Conservation (phyloP, 768 basidiomycete genomes). For the Lyophyllum atratum region DNA sequence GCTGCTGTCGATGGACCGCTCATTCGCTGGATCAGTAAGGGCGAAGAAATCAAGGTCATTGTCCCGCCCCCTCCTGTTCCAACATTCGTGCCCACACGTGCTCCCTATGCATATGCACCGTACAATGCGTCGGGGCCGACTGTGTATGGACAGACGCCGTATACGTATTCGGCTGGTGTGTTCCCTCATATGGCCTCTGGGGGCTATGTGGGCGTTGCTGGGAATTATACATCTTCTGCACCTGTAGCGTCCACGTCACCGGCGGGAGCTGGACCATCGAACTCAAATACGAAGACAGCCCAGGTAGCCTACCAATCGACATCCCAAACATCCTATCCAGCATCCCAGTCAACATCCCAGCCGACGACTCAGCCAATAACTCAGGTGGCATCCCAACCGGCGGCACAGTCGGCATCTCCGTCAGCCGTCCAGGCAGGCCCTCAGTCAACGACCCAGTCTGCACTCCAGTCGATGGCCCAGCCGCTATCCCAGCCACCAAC, state of each 20-base stretch:
- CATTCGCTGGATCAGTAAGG: constrained; percentile 69
- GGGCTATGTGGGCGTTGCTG: constrained; percentile 1
- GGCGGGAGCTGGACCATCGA: background rate
- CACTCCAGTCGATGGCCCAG: constrained; percentile 4
- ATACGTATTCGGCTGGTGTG: constrained; percentile 10
- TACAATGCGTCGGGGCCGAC: constrained; percentile 15
- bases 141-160: constrained; percentile 20
- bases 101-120: constrained; percentile 9
- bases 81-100: constrained; percentile 14
- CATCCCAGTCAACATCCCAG: background rate
- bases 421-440: background rate
- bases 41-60: constrained; percentile 56
- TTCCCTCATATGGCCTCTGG: constrained; percentile 8
- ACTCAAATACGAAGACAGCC: constrained; percentile 1
- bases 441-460: constrained; percentile 5
- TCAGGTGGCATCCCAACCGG: constrained; percentile 5
- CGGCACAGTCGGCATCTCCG: background rate
- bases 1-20: constrained; percentile 65
- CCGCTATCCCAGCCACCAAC: constrained; percentile 1
- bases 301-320: constrained; percentile 1
- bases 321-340: background rate
- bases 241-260: background rate
- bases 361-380: constrained; percentile 2
- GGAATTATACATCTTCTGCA: constrained; percentile 1
- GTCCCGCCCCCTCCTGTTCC: constrained; percentile 34